Conservation (phyloP, 306 rosid genomes). For the Geum urbanum region DNA sequence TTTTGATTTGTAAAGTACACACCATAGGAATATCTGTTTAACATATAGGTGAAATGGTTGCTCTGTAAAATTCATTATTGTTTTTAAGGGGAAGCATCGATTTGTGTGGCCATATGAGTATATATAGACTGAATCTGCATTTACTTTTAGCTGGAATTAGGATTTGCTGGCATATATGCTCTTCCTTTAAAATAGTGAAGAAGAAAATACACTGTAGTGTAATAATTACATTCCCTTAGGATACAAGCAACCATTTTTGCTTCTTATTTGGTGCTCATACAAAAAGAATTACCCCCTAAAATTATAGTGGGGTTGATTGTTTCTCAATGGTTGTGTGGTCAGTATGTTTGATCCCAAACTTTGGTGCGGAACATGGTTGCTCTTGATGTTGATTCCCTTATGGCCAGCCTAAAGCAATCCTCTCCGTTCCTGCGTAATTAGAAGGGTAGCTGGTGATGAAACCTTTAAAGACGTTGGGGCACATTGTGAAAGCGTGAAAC, state of each 20-base stretch:
- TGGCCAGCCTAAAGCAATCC: not conserved
- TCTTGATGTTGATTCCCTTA: constrained; percentile 18
- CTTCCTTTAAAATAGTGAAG: not conserved
- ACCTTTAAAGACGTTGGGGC: not conserved
- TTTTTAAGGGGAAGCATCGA: constrained; percentile 3
- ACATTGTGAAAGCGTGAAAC: not conserved
- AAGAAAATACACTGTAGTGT: not conserved
- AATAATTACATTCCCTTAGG: constrained; percentile 11
- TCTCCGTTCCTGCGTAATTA: constrained; percentile 25
- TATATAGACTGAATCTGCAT: not conserved
- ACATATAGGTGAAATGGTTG: constrained; percentile 30
- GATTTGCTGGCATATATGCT: not conserved
- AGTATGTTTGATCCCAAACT: not conserved
- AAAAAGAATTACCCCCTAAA: not conserved
- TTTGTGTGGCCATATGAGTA: not conserved
- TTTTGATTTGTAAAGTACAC: constrained; percentile 21
- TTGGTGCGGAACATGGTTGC: constrained; percentile 17
- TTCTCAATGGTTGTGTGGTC: constrained; percentile 12
- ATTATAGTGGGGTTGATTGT: not conserved
- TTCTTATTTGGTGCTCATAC: not conserved
- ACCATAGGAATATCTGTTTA: constrained; percentile 6
- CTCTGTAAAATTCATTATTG: constrained; percentile 19
- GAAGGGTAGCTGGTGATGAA: not conserved
- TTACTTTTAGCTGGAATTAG: not conserved
- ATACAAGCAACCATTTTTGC: not conserved